Conservation (phyloP, 805 yeast species). For the Wickerhamiella vanderwaltii region DNA sequence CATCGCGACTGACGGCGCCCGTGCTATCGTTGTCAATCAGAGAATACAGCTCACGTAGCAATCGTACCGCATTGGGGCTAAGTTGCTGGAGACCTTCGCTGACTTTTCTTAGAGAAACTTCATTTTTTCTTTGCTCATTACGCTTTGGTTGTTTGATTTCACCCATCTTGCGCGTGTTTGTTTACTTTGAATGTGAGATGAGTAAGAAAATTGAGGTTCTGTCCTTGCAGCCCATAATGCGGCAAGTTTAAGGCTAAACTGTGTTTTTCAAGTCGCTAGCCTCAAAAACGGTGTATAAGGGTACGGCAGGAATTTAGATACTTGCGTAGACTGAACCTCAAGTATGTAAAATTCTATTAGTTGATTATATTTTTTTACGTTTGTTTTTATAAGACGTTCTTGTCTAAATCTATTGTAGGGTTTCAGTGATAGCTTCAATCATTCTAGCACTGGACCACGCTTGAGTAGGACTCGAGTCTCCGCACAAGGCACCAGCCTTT, state of each 20-base stretch:
- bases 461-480: constrained; percentile 88
- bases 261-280: too few relatives aligned
- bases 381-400: too few relatives aligned
- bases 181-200: neutral
- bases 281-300: too few relatives aligned
- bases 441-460: constrained; percentile 92
- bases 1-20: constrained; percentile 19
- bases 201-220: neutral
- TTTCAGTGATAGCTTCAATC: constrained; percentile 62
- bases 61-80: constrained; percentile 20
- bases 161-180: constrained; percentile 4
- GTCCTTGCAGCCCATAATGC: too few relatives aligned
- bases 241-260: too few relatives aligned
- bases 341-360: too few relatives aligned
- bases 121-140: neutral
- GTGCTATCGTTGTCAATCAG: constrained; percentile 21
- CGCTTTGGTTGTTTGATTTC: constrained; percentile 10
- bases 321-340: too few relatives aligned
- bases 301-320: too few relatives aligned
- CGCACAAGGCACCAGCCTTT: constrained; percentile 68
- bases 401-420: too few relatives aligned
- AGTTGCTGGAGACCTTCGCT: constrained; percentile 22
- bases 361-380: too few relatives aligned
- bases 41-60: constrained; percentile 21
- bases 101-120: constrained; percentile 17